A percentile compares a stretch with the other conserved stretches of the same genome.
Evolutionary conservation across 192 early-diverging fungal species (phyloP).

Genomic region (Backusella tuberculispora): DNA sequence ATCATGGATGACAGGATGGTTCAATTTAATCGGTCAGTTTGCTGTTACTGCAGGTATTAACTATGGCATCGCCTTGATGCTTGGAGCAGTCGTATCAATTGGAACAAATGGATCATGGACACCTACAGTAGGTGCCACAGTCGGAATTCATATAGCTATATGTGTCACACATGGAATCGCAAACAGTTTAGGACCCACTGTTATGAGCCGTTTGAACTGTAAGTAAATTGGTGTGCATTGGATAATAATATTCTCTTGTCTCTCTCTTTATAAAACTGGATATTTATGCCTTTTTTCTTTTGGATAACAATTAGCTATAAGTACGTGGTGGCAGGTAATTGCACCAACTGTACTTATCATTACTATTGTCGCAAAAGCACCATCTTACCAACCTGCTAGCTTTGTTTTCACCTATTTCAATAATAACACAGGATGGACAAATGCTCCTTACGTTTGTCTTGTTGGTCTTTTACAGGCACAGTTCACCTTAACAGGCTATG

Average conservation of each 20-base stretch:
- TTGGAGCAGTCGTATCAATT: conserved; percentile 44
- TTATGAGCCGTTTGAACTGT: conserved; percentile 38
- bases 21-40: conserved; percentile 58
- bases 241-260: not conserved
- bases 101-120: conserved; percentile 34
- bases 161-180: conserved; percentile 50
- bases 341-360: conserved; percentile 50
- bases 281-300: not conserved
- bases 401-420: conserved; percentile 54
- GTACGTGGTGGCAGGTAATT: conserved; percentile 52
- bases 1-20: conserved; percentile 60
- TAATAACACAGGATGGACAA: conserved; percentile 48
- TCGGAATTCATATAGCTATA: conserved; percentile 50
- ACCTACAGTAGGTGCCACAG: conserved; percentile 32
- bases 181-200: conserved; percentile 45
- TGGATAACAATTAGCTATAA: conserved; percentile 11
- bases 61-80: conserved; percentile 51
- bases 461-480: conserved; percentile 53
- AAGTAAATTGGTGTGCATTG: conserved; percentile 8
- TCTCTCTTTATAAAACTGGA: not conserved
- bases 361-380: conserved; percentile 47
- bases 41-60: conserved; percentile 58
- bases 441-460: conserved; percentile 27
- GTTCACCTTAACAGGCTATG: conserved; percentile 56
- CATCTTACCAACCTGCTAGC: conserved; percentile 47